Evolutionary conservation across 257 asterid species (phyloP).

Genomic region (Galeopsis tetrahit): DNA sequence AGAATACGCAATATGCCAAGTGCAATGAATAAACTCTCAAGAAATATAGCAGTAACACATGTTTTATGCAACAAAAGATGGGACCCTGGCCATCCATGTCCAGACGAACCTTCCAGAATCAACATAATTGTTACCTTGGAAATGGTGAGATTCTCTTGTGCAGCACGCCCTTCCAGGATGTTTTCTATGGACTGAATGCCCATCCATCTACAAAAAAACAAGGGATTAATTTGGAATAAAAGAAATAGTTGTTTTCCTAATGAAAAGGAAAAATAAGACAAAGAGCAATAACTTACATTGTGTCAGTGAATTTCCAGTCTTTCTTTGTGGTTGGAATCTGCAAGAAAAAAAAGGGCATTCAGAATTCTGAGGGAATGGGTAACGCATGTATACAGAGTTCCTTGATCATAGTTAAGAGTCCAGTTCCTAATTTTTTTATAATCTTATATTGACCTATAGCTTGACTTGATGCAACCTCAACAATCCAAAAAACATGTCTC

Average conservation of each 20-base stretch:
- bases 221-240: slow-evolving; percentile 27
- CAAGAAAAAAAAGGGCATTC: slow-evolving; percentile 36
- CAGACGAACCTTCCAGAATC: background rate
- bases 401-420: slow-evolving; percentile 8
- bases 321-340: slow-evolving; percentile 50
- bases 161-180: slow-evolving; percentile 47
- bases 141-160: slow-evolving; percentile 37
- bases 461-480: slow-evolving; percentile 27
- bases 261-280: slow-evolving; percentile 19
- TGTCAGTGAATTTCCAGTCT: slow-evolving; percentile 58
- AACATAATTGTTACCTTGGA: slow-evolving; percentile 60
- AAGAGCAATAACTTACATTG: slow-evolving; percentile 60
- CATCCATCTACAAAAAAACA: slow-evolving; percentile 75
- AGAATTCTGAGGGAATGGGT: slow-evolving; percentile 20
- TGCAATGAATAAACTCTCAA: slow-evolving; percentile 19
- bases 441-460: slow-evolving; percentile 23
- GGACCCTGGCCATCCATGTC: slow-evolving; percentile 7
- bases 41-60: slow-evolving; percentile 15
- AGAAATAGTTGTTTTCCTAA: slow-evolving; percentile 31
- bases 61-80: background rate
- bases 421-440: slow-evolving; percentile 24
- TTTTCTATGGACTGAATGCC: slow-evolving; percentile 53
- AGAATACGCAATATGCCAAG: slow-evolving; percentile 2
- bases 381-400: slow-evolving; percentile 2
- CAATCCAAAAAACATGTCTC: background rate